Conservation (phyloP, 495 filamentous ascomycete genomes). For the Immersiella caudata region DNA sequence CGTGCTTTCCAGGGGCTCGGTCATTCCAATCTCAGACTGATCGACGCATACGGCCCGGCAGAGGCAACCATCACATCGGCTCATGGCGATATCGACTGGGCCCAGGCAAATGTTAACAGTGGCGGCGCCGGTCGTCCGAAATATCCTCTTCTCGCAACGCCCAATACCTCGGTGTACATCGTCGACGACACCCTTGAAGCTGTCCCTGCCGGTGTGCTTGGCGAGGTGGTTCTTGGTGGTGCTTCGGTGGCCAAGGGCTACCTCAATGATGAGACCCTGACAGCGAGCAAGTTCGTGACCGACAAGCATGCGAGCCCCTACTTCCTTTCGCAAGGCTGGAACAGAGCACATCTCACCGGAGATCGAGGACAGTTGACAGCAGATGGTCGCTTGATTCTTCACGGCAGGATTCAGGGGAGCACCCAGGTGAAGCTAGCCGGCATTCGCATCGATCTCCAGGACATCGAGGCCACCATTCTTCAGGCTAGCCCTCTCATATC, state of each 20-base stretch:
- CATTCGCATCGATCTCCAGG: constrained; percentile 54
- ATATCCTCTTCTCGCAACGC: constrained; percentile 15
- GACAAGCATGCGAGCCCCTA: constrained; percentile 28
- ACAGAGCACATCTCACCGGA: constrained; percentile 45
- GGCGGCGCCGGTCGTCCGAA: neutral
- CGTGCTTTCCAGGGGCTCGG: constrained; percentile 23
- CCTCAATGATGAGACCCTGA: constrained; percentile 30
- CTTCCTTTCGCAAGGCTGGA: constrained; percentile 37
- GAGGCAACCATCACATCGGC: constrained; percentile 26
- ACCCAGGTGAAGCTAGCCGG: constrained; percentile 58
- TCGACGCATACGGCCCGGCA: constrained; percentile 41
- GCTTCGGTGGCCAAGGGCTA: constrained; percentile 41
- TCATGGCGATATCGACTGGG: neutral
- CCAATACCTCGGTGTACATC: constrained; percentile 47
- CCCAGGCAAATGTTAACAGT: neutral
- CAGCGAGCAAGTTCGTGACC: constrained; percentile 36
- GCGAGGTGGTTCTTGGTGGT: constrained; percentile 47
- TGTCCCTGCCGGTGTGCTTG: constrained; percentile 39
- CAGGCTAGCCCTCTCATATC: constrained; percentile 27
- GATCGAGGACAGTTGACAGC: constrained; percentile 39
- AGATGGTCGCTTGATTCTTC: constrained; percentile 45
- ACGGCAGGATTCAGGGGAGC: constrained; percentile 48
- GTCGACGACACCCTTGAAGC: constrained; percentile 46
- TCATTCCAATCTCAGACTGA: constrained; percentile 26
- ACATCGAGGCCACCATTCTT: constrained; percentile 49